These are phyloP conservation scores for Coemansia sp. DNA, from an alignment of 371 early-diverging fungal species.

Conservation along the genomic window DNA sequence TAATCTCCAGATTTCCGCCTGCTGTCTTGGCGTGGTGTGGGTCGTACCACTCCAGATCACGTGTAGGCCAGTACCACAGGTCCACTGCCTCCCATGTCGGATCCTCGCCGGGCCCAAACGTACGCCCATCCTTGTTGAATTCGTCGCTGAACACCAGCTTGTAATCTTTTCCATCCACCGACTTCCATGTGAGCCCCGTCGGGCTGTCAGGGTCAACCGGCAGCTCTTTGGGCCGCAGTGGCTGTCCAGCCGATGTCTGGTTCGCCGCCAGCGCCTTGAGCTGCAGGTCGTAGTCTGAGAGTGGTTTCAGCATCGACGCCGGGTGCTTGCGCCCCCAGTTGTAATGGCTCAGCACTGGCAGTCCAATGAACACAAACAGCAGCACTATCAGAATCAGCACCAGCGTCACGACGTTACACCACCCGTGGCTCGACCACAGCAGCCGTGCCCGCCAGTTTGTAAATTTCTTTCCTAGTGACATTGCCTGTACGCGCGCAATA, in stretches of 20 bases:
- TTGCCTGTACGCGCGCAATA: neutral
- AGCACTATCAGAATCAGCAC: conserved; percentile 36
- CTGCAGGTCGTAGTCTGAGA: conserved; percentile 40
- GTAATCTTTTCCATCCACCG: conserved; percentile 42
- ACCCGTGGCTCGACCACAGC: conserved; percentile 50
- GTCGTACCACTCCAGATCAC: conserved; percentile 56
- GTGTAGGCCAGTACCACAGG: conserved; percentile 57
- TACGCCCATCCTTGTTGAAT: conserved; percentile 57
- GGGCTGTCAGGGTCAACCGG: conserved; percentile 51
- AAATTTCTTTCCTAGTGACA: conserved; percentile 35
- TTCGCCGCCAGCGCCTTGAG: conserved; percentile 34
- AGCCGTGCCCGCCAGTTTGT: conserved; percentile 39
- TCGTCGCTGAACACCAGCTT: conserved; percentile 60
- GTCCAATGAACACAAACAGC: conserved; percentile 48
- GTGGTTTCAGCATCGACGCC: conserved; percentile 2
- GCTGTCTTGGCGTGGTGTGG: conserved; percentile 53
- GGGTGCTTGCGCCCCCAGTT: conserved; percentile 37
- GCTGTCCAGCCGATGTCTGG: conserved; percentile 42
- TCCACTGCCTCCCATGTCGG: conserved; percentile 58
- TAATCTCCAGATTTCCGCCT: conserved; percentile 55
- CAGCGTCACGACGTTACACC: conserved; percentile 50
- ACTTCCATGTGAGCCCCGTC: conserved; percentile 30
- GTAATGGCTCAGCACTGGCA: conserved; percentile 48
- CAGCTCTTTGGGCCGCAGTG: conserved; percentile 39
- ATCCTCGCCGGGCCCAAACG: conserved; percentile 57